Evolutionary conservation across 2,329 filamentous ascomycete species (phyloP), one percentile per base, ranked within the genome.

Genomic region (Hypomyces perniciosus): DNA sequence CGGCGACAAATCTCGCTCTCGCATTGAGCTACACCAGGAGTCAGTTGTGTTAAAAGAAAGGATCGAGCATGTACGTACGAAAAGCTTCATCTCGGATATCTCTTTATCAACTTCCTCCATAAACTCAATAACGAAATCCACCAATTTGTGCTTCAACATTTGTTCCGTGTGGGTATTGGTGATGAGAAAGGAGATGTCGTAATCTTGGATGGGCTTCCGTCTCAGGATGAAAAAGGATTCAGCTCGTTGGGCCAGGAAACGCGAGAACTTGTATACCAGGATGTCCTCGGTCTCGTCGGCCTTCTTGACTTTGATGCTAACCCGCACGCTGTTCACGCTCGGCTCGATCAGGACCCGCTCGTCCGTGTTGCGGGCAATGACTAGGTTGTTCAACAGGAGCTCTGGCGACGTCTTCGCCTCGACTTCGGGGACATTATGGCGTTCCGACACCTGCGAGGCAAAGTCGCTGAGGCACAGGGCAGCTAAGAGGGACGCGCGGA

Each of bases 91-190:
- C 74, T 99, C 95, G 3, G 93, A 97, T 54, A 99, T 99, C 72
- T 99, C 93, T 78, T 99, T 99, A 71, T 99, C 95, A 4, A 99
- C 95, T 69, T 99, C 93, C 71, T 99, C 92, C 92, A 99, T 97
- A 65, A 99, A 99, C 65, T 97, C 86, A 59, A 99, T 96, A 61
- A 99, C 95, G 65, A 99, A 99, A 69, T 99, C 93, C 33, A 99
- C 95, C 61, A 99, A 79, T 77, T 99, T 97, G 69, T 99, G 92
- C 78, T 97, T 97, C 67, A 97, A 71, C 90, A 99, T 96, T 68
- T 95, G 88, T 71, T 97, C 93, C 4, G 93, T 97, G 65, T 99
- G 93, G 77, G 93, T 95, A 73, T 99, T 99, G 43, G 93, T 99
- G 66, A 99, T 95, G 65, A 99, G 71, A 77, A 99, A 99, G 6